Percentiles rank a stretch among this genome's conserved stretches.
Evolutionary conservation across 805 yeast species (phyloP).

Genomic region (Starmerella cellae): DNA sequence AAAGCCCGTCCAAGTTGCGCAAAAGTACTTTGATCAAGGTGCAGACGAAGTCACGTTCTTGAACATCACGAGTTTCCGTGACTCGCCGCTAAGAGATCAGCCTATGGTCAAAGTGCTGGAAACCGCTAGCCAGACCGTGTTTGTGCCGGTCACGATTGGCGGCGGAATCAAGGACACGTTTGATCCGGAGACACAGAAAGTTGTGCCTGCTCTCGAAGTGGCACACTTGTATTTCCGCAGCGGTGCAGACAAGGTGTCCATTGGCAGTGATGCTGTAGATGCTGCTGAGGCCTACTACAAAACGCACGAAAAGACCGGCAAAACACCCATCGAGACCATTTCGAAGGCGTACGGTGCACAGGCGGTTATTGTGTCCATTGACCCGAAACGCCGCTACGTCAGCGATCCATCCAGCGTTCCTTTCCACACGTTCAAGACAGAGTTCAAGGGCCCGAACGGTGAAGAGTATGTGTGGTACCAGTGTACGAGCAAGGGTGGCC

Average conservation of each 20-base stretch:
- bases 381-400: conserved; percentile 80
- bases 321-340: conserved; percentile 83
- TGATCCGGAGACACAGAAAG: conserved; percentile 65
- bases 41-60: conserved; percentile 95
- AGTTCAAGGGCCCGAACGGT: conserved; percentile 69
- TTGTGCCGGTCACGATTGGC: conserved; percentile 95
- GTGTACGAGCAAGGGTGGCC: conserved; percentile 93
- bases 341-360: conserved; percentile 87
- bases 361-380: conserved; percentile 97
- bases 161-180: conserved; percentile 90
- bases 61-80: conserved; percentile 89
- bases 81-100: conserved; percentile 80
- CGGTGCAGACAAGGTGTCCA: conserved; percentile 96
- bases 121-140: conserved; percentile 73
- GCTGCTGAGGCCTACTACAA: conserved; percentile 77
- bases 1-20: conserved; percentile 90
- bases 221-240: conserved; percentile 86
- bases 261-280: conserved; percentile 91
- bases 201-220: conserved; percentile 73
- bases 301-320: conserved; percentile 51
- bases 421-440: conserved; percentile 53
- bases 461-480: conserved; percentile 86
- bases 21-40: conserved; percentile 80
- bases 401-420: conserved; percentile 43
- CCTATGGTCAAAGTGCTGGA: conserved; percentile 90